Evolutionary conservation across 306 rosid genomes (phyloP), one percentile per base, ranked within the genome.

Genomic region (Lotus japonicus): DNA sequence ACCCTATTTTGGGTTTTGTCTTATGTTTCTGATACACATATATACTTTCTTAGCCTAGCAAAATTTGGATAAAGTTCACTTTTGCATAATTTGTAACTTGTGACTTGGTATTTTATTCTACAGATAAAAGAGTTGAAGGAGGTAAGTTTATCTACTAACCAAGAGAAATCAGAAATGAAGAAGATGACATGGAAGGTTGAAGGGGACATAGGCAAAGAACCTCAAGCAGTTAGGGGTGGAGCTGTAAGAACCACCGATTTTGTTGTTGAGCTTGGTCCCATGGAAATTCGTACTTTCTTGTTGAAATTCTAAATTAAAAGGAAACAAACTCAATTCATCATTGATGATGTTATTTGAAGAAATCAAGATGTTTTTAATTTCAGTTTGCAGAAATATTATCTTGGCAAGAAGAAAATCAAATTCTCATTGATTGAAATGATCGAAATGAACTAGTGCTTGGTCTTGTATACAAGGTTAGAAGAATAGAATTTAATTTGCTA

Each of bases 271-370:
- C 94, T 90, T 70, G 95, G 88, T 69, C 95, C 97, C n/a, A 80
- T 87, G 95, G 95, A 90, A 85, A 90, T 85, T 6, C 89, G 97
- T 31, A 90, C 95, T 18, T 84, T 90, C 74, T 8, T 72, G 33
- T 63, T 90, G 79, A 85, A 72, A 36, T 83, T 85, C 36, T 31
- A 31, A 31, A 31, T 74, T 80, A 52, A 57, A 44, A 60, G 10
- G 1, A 6, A 11, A 15, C 17, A 44, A 5, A 10, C 48, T 53
- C 19, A 18, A 58, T 31, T 59, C 62, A 12, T 41, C 50, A 16
- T 46, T 43, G 46, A 44, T 60, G 62, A 23, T 36, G 66, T 60
- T 0, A 42, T 43, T 35, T 36, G 39, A 73, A 73, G 51, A 66
- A 31, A 65, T 39, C n/a, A 78, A 41, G 46, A 18, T n/a, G 41